Evolutionary conservation across 306 rosid species (phyloP).

Genomic region (Vachellia collinsii): DNA sequence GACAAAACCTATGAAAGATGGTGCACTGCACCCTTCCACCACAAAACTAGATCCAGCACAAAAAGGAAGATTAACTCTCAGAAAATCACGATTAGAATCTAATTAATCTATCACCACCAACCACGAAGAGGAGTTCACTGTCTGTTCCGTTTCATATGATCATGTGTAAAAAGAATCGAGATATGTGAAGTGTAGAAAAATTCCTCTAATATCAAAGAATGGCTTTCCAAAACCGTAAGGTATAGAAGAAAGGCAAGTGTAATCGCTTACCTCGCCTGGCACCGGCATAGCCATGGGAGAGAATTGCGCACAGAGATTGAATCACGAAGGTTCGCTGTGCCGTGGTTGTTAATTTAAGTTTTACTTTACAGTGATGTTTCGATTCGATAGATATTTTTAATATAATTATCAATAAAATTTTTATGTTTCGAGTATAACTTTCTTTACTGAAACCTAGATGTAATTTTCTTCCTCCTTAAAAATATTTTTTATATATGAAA

Average conservation of each 20-base stretch:
- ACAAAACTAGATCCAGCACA: not conserved
- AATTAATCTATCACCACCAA: not conserved
- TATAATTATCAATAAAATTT: no score
- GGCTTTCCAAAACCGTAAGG: not conserved
- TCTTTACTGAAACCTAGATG: no score
- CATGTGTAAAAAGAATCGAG: not conserved
- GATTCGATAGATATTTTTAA: no score
- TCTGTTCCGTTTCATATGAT: not conserved
- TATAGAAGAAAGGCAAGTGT: not conserved
- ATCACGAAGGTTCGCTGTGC: no score
- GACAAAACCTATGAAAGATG: not conserved
- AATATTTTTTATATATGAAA: no score
- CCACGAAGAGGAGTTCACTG: not conserved
- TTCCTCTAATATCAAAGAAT: not conserved
- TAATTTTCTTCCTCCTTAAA: no score
- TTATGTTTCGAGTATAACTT: no score
- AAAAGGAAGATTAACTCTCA: not conserved
- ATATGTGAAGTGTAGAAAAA: not conserved
- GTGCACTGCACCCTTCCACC: not conserved
- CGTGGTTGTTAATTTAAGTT: no score
- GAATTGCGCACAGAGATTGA: not conserved
- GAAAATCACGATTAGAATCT: not conserved
- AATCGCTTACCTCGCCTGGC: conserved; percentile 28
- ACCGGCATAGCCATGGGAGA: conserved; percentile 8
- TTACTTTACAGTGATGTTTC: no score